Base-by-base conservation (phyloP, 768 basidiomycete genomes). In the Gymnopilus junonius region DNA sequence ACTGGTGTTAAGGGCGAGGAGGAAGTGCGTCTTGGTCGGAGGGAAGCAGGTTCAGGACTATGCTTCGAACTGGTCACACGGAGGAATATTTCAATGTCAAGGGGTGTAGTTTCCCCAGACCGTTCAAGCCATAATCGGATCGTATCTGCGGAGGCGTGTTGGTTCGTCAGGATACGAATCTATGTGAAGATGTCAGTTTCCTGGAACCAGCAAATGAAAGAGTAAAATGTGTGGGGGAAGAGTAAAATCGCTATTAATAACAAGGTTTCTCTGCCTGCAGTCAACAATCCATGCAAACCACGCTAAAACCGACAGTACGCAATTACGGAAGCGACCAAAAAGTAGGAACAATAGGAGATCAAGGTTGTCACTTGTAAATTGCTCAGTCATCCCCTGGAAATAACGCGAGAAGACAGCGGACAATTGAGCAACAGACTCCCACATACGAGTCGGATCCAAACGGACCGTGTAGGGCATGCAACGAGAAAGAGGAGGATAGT, bases 121-220 rank as follows among this genome's bases (percentile, higher is more conserved):
- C 92, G 87, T 72, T 93, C 91, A 0, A 94, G 81, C 92, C 92
- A 94, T 11, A 94, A 81, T 8, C 92, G 88, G 53, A 94, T 85
- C 5, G 88, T 92, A 70, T 94, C 92, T 27, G 92, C 85, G 29
- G 91, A 90, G 8, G 89, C 80, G 40, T 84, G 80, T 63, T 87
- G 88, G 29, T 84, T 88, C 21, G 91, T 91, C 45, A 88, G 78
- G 42, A 93, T 84, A 20, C 90, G 89, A 67, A 93, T 91, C 90
- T 91, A 56, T 54, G 72, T 43, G 68, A 55, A 65, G 53, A 27
- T 23, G 64, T 59, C 58, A 57, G 65, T 50, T 54, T 56, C 31
- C 34, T 55, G 61, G 60, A 23, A 62, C 61, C 39, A 54, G 50
- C 35, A 53, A 27, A 45, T 53, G 21, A 64, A 61, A 40, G 31